Percentiles rank a stretch among this genome's conserved stretches.
These are phyloP conservation scores for Centrapalus pauciflorus DNA, from an alignment of 129 eudicot species.

Conservation along the genomic window DNA sequence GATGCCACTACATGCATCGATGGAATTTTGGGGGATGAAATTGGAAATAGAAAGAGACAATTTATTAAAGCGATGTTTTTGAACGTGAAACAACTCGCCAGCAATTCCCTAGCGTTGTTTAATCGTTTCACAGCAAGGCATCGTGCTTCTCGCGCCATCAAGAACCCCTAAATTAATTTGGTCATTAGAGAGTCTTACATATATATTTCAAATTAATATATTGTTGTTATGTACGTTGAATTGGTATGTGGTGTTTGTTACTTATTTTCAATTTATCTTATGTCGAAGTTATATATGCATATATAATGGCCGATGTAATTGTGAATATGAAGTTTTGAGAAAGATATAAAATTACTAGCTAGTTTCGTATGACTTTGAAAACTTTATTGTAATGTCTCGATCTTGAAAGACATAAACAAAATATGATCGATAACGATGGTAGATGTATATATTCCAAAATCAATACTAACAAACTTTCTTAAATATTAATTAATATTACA, in stretches of 20 bases:
- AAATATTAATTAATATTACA: too few relatives aligned
- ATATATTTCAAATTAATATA: background rate
- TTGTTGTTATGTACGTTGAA: background rate
- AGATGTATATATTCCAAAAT: background rate
- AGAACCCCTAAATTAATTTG: slow-evolving; percentile 27
- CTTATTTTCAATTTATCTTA: background rate
- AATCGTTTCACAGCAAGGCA: slow-evolving; percentile 58
- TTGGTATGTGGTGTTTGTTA: background rate
- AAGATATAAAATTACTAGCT: slow-evolving; percentile 1
- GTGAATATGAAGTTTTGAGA: slow-evolving; percentile 34
- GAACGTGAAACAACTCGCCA: slow-evolving; percentile 53
- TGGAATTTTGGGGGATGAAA: slow-evolving; percentile 35
- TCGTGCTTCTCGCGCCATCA: slow-evolving; percentile 41
- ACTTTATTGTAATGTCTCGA: background rate
- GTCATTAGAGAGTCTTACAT: background rate
- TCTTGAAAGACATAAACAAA: too few relatives aligned
- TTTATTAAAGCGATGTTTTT: slow-evolving; percentile 51
- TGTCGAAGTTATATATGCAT: background rate
- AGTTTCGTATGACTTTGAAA: background rate
- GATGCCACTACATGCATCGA: slow-evolving; percentile 51
- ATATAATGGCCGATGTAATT: slow-evolving; percentile 20
- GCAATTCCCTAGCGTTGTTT: slow-evolving; percentile 60
- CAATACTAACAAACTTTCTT: background rate
- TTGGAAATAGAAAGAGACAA: slow-evolving; percentile 40
- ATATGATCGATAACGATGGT: too few relatives aligned